Conservation (phyloP, 2,329 filamentous ascomycete genomes). For the Trichoderma guizhouense region DNA sequence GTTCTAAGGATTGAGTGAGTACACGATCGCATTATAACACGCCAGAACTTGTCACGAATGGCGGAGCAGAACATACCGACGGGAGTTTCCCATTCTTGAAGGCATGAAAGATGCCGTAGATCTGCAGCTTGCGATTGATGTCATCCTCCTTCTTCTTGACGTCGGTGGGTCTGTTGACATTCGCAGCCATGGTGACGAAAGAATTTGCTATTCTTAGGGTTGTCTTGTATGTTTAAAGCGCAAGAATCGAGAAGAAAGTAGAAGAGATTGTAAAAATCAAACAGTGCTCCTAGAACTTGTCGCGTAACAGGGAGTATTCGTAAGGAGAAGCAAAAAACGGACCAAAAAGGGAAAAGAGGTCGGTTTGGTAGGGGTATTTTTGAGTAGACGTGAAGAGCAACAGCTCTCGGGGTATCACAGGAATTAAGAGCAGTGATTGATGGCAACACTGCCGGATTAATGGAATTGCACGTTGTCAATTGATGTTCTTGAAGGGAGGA, state of each 20-base stretch:
- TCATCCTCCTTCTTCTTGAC: slow-evolving; percentile 75
- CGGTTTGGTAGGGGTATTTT: not conserved
- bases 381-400: not conserved
- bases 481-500: slow-evolving; percentile 15
- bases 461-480: not conserved
- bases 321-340: not conserved
- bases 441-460: not conserved
- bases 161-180: slow-evolving; percentile 72
- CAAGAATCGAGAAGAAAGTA: not conserved
- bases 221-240: not conserved
- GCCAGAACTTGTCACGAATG: not conserved
- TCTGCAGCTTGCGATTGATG: slow-evolving; percentile 89
- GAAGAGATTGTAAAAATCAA: not conserved
- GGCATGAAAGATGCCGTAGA: slow-evolving; percentile 85
- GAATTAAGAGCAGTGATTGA: not conserved
- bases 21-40: not conserved
- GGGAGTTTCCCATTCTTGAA: slow-evolving; percentile 89
- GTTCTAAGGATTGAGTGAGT: slow-evolving; percentile 53
- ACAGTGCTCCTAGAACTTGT: not conserved
- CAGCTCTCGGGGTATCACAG: slow-evolving; percentile 9
- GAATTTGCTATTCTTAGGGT: not conserved
- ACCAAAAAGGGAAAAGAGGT: not conserved
- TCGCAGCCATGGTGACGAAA: slow-evolving; percentile 34
- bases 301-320: not conserved
- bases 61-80: slow-evolving; percentile 57